Evolutionary conservation across 768 basidiomycete genomes (phyloP).

Genomic region (Lactarius evosmus): DNA sequence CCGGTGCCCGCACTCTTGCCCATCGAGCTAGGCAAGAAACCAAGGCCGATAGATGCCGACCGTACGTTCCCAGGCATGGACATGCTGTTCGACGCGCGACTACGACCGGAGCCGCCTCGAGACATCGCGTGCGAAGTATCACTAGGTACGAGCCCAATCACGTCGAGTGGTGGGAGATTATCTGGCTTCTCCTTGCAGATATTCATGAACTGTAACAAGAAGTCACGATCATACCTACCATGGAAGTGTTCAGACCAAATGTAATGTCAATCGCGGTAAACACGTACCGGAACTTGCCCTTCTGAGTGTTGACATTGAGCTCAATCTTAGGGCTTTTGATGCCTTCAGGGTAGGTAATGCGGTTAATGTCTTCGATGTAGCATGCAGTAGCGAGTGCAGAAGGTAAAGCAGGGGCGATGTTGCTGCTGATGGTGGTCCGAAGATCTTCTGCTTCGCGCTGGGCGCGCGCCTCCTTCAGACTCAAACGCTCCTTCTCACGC

Average conservation of each 20-base stretch:
- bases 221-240: conserved; percentile 89
- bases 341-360: conserved; percentile 77
- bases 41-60: conserved; percentile 50
- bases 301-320: conserved; percentile 77
- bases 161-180: conserved; percentile 80
- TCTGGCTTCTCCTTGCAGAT: conserved; percentile 95
- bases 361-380: conserved; percentile 75
- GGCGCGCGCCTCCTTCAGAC: conserved; percentile 18
- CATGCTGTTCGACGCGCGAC: conserved; percentile 46
- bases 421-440: conserved; percentile 45
- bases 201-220: conserved; percentile 94
- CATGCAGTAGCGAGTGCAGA: conserved; percentile 78
- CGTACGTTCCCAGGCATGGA: conserved; percentile 41
- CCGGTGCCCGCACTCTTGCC: conserved; percentile 35
- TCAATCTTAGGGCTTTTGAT: conserved; percentile 78
- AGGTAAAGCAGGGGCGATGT: conserved; percentile 47
- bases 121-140: conserved; percentile 47
- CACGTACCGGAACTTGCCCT: conserved; percentile 82
- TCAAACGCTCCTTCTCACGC: conserved; percentile 29
- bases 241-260: conserved; percentile 11
- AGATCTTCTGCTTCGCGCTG: conserved; percentile 48
- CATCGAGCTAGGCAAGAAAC: conserved; percentile 37
- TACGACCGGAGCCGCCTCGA: conserved; percentile 65
- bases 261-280: not conserved
- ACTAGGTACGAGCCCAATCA: conserved; percentile 83